Percentiles rank a stretch among this genome's conserved stretches.
Conservation (phyloP, 495 filamentous ascomycete species). For the Penicillium verhagenii region DNA sequence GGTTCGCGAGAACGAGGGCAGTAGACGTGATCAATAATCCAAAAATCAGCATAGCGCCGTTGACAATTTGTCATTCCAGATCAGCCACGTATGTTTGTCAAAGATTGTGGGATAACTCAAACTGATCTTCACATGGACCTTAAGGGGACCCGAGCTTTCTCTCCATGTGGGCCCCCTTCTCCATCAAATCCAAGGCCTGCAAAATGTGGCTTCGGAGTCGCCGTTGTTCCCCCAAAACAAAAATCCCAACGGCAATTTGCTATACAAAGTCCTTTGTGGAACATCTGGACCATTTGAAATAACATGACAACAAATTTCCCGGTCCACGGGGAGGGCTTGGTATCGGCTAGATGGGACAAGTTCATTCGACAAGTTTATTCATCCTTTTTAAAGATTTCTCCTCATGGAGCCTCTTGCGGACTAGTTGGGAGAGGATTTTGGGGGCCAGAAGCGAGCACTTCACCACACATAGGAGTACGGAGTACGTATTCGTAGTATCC, state of each 20-base stretch:
- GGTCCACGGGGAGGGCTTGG: constrained; percentile 14
- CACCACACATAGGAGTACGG: too few relatives aligned
- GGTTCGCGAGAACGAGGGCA: too few relatives aligned
- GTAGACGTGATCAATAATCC: too few relatives aligned
- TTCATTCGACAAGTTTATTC: constrained; percentile 10
- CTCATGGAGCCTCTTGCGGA: background rate
- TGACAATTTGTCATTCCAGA: background rate
- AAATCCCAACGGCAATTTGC: too few relatives aligned
- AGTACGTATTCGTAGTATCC: too few relatives aligned
- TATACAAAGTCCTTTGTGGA: background rate
- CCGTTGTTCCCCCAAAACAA: too few relatives aligned
- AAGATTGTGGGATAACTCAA: background rate
- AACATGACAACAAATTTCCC: constrained; percentile 5
- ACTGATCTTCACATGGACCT: background rate
- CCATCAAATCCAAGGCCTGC: background rate
- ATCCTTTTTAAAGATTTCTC: constrained; percentile 5
- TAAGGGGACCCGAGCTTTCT: background rate
- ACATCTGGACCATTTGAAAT: background rate
- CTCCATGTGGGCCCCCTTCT: background rate
- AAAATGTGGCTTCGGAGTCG: background rate
- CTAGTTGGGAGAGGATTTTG: background rate
- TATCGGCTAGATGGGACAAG: background rate
- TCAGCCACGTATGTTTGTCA: too few relatives aligned
- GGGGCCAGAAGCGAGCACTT: too few relatives aligned
- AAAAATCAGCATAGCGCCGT: too few relatives aligned